phyloP scores from a whole-genome alignment of 2,329 filamentous ascomycete genomes.

The Paraphaeosphaeria sporulosa region DNA sequence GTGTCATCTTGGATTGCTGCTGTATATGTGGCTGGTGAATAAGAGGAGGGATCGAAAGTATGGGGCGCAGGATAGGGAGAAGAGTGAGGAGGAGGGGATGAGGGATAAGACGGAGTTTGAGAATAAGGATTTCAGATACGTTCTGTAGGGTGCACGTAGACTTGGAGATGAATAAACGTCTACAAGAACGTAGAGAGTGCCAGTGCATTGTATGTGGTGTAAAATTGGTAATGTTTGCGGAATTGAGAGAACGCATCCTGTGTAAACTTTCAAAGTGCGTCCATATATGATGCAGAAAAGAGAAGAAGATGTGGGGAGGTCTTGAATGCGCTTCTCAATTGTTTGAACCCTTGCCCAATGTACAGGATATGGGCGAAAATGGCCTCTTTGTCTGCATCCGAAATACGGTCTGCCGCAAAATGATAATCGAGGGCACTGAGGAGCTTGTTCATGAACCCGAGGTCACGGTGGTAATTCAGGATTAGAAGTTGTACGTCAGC shows the following conservation, averaged over 20 bases:
- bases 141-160: slow-evolving; percentile 27
- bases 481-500: slow-evolving; percentile 8
- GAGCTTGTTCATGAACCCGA: slow-evolving; percentile 14
- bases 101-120: slow-evolving; percentile 52
- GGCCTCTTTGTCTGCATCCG: background rate
- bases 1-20: slow-evolving; percentile 46
- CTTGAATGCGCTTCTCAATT: background rate
- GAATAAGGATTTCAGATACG: slow-evolving; percentile 55
- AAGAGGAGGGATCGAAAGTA: slow-evolving; percentile 44
- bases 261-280: too few relatives aligned
- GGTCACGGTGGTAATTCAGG: slow-evolving; percentile 2
- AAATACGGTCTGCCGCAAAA: background rate
- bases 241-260: too few relatives aligned
- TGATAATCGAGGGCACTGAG: slow-evolving; percentile 10
- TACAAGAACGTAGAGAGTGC: too few relatives aligned
- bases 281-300: too few relatives aligned
- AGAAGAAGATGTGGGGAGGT: background rate
- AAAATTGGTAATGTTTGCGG: too few relatives aligned
- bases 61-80: slow-evolving; percentile 44
- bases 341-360: background rate
- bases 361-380: slow-evolving; percentile 11
- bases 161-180: too few relatives aligned
- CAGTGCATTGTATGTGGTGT: too few relatives aligned
- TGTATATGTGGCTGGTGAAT: slow-evolving; percentile 48
- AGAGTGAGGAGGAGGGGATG: slow-evolving; percentile 52